A percentile compares a stretch with the other conserved stretches of the same genome.
Evolutionary conservation across 306 rosid species (phyloP).

Genomic region (Urtica urens): DNA sequence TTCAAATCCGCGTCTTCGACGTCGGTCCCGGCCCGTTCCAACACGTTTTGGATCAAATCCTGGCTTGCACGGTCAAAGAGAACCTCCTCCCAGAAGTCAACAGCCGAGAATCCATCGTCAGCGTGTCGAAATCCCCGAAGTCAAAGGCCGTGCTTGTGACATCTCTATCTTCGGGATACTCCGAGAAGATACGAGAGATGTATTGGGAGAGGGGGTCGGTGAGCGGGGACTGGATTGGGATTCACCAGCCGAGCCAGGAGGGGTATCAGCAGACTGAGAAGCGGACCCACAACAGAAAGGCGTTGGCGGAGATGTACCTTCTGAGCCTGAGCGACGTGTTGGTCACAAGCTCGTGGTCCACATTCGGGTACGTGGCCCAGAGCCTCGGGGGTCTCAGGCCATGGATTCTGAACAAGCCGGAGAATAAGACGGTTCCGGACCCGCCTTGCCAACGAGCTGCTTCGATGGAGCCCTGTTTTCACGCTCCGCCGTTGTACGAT

Average conservation of each 20-base stretch:
- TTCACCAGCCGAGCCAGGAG: constrained; percentile 70
- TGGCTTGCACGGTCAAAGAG: constrained; percentile 43
- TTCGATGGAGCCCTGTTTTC: constrained; percentile 80
- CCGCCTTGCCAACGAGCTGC: constrained; percentile 57
- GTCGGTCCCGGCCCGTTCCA: constrained; percentile 50
- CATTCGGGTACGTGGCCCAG: constrained; percentile 75
- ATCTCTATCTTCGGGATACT: constrained; percentile 54
- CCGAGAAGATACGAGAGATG: constrained; percentile 43
- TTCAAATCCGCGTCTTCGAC: constrained; percentile 65
- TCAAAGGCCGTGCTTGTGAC: constrained; percentile 53
- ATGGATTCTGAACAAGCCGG: constrained; percentile 67
- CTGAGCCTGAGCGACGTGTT: constrained; percentile 47
- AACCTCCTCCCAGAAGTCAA: constrained; percentile 44
- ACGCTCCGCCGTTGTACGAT: constrained; percentile 68
- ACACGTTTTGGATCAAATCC: constrained; percentile 55
- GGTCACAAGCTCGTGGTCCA: constrained; percentile 71
- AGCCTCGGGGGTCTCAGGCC: constrained; percentile 64
- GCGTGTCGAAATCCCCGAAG: constrained; percentile 19
- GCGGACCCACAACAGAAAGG: constrained; percentile 53
- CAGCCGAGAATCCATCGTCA: constrained; percentile 12
- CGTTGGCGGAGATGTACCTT: constrained; percentile 61
- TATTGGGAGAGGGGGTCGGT: constrained; percentile 60
- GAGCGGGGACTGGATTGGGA: constrained; percentile 47
- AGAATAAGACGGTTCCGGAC: constrained; percentile 39
- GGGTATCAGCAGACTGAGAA: constrained; percentile 58